Percentiles rank a stretch among this genome's conserved stretches.
Conservation (phyloP, 2,329 filamentous ascomycete genomes). For the Aspergillus oerlinghausenensis region DNA sequence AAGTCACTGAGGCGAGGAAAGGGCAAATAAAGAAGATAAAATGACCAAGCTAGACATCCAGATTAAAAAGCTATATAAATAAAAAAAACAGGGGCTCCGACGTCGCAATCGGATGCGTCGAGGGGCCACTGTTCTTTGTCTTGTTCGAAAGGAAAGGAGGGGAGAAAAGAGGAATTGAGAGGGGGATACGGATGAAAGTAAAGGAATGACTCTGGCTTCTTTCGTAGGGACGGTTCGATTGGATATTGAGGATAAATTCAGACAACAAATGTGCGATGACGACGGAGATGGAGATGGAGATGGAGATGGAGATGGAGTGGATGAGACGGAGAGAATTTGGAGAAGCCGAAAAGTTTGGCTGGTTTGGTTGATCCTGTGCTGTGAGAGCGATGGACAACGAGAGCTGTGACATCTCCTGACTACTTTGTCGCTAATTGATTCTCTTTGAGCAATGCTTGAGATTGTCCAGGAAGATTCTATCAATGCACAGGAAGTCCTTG, state of each 20-base stretch:
- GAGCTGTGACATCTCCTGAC: neutral
- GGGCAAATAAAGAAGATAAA: neutral
- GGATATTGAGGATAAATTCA: neutral
- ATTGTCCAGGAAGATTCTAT: neutral
- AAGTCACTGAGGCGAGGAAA: slow-evolving; percentile 8
- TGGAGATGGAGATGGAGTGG: neutral
- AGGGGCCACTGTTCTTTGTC: neutral
- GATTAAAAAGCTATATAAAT: neutral
- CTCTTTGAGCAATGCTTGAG: neutral
- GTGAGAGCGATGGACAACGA: neutral
- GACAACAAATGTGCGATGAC: slow-evolving; percentile 3
- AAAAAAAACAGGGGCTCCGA: neutral
- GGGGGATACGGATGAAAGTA: neutral
- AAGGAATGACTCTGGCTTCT: neutral
- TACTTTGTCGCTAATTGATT: neutral
- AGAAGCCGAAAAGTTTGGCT: neutral
- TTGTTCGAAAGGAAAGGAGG: neutral
- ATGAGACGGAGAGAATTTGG: neutral
- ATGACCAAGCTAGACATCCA: neutral
- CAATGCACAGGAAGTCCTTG: neutral
- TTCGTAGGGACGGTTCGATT: neutral
- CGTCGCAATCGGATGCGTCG: slow-evolving; percentile 1
- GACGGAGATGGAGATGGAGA: neutral
- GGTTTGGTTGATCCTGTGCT: neutral
- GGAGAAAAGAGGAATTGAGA: neutral